Conservation (phyloP, 148 eudicot species). For the Dysphania ambrosioides region DNA sequence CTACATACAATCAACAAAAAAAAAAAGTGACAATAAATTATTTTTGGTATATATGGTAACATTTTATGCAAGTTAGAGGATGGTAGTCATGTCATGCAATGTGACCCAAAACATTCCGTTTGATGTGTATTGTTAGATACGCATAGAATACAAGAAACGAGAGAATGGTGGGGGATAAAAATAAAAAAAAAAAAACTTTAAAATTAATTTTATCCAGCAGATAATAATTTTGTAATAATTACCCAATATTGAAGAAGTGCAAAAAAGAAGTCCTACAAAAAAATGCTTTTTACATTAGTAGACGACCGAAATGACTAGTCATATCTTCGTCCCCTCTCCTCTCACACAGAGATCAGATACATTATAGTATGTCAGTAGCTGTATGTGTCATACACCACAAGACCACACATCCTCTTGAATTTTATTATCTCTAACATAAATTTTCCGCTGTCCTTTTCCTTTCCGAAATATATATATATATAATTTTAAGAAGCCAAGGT, state of each 20-base stretch:
- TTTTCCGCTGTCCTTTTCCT: background rate
- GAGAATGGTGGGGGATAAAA: slow-evolving; percentile 20
- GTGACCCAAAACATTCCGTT: slow-evolving; percentile 33
- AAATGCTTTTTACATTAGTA: slow-evolving; percentile 12
- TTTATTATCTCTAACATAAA: too few relatives aligned
- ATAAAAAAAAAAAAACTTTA: too few relatives aligned
- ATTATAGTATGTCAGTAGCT: slow-evolving; percentile 19
- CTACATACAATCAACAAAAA: too few relatives aligned
- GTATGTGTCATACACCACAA: slow-evolving; percentile 14
- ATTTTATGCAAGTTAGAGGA: background rate
- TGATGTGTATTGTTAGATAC: background rate
- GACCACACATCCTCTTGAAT: background rate
- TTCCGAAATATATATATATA: background rate
- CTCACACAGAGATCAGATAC: slow-evolving; percentile 5
- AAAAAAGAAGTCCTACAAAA: slow-evolving; percentile 15
- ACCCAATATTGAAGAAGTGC: slow-evolving; percentile 20
- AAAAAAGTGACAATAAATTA: too few relatives aligned
- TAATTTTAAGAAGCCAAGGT: too few relatives aligned
- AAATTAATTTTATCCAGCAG: slow-evolving; percentile 25
- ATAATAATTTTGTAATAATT: slow-evolving; percentile 33
- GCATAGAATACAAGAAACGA: background rate
- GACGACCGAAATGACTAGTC: slow-evolving; percentile 32
- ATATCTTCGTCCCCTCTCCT: slow-evolving; percentile 23
- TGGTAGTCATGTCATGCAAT: slow-evolving; percentile 27
- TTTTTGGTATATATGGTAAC: too few relatives aligned